A percentile compares a stretch with the other conserved stretches of the same genome.
These are phyloP conservation scores for Penicillium tannophilum DNA, from an alignment of 495 filamentous ascomycete species.

Conservation along the genomic window DNA sequence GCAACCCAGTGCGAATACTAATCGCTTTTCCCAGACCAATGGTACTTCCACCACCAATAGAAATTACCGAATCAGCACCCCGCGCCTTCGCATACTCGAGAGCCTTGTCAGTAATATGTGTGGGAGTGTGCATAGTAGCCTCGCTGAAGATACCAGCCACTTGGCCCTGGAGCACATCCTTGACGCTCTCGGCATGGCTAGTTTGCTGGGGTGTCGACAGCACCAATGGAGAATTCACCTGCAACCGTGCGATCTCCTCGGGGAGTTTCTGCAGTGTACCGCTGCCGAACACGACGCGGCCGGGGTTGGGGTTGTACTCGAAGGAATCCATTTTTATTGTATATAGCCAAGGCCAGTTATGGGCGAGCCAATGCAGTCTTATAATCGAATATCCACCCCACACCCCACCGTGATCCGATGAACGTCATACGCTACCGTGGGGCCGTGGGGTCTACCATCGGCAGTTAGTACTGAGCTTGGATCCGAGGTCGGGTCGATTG, in stretches of 20 bases:
- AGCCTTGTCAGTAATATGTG: conserved; percentile 62
- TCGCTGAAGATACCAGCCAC: conserved; percentile 61
- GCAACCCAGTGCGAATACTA: conserved; percentile 62
- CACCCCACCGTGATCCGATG: conserved; percentile 30
- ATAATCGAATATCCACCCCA: conserved; percentile 33
- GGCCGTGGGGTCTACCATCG: conserved; percentile 28
- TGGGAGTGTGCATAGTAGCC: conserved; percentile 71
- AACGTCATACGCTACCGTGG: conserved; percentile 33
- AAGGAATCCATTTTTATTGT: conserved; percentile 54
- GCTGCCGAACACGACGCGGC: conserved; percentile 64
- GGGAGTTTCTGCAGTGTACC: conserved; percentile 62
- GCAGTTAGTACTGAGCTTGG: conserved; percentile 25
- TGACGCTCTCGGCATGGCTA: conserved; percentile 51
- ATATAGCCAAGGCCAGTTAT: not conserved
- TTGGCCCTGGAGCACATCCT: conserved; percentile 50
- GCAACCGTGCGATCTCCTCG: conserved; percentile 57
- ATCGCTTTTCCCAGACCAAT: conserved; percentile 70
- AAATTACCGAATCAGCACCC: conserved; percentile 57
- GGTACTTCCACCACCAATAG: conserved; percentile 67
- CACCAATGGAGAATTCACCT: conserved; percentile 57
- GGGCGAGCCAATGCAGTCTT: conserved; percentile 20
- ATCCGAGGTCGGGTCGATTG: conserved; percentile 15
- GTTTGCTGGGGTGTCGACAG: conserved; percentile 62
- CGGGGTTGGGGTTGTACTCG: conserved; percentile 61
- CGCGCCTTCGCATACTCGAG: conserved; percentile 51